Evolutionary conservation across 148 eudicot species (phyloP), one percentile per base, ranked within the genome.

Genomic region (Cornus kousa): DNA sequence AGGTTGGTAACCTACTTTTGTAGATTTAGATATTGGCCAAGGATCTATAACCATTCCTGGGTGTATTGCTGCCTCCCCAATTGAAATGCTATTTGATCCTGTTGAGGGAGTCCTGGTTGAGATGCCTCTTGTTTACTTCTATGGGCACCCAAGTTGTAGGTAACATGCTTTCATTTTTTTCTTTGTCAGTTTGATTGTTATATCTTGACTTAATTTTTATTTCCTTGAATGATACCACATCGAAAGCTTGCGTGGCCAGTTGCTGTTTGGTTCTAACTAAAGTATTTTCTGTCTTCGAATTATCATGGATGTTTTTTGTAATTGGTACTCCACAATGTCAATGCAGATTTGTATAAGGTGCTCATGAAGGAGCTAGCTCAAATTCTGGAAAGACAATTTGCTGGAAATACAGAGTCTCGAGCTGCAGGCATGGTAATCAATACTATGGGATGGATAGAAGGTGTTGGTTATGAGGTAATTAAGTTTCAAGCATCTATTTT

Each of bases 381-480:
- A 81, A 88, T 85, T 71, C 81, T 96, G 71, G 97, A 91, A 80
- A 92, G 83, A 79, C 99, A 93, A 79, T 93, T 96, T 83, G 80
- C 91, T 19, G 97, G 93, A 74, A 96, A 96, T 87, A 72, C 81
- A 35, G 97, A 96, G 70, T 96, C 99, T 79, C 87, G 97, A 80
- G 98, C 99, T 77, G 89, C 98, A 11, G 99, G 98, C 83, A 90
- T 96, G 99, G 98, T 96, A 48, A 89, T 96, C 78, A 96, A 96
- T 87, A 96, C 99, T 79, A 96, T 96, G 99, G 99, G 99, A 77
- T 96, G 97, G 97, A 90, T 91, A 73, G 99, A 96, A 74, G 97
- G 95, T 82, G 86, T 87, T 68, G 99, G 98, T 75, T 93, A 96
- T 84, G 97, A 93, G 91, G 97, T 93, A 74, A 37, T 43, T 68